Percentiles rank a stretch among this genome's conserved stretches.
Evolutionary conservation across 257 asterid genomes (phyloP).

Genomic region (Leonotis leonurus): DNA sequence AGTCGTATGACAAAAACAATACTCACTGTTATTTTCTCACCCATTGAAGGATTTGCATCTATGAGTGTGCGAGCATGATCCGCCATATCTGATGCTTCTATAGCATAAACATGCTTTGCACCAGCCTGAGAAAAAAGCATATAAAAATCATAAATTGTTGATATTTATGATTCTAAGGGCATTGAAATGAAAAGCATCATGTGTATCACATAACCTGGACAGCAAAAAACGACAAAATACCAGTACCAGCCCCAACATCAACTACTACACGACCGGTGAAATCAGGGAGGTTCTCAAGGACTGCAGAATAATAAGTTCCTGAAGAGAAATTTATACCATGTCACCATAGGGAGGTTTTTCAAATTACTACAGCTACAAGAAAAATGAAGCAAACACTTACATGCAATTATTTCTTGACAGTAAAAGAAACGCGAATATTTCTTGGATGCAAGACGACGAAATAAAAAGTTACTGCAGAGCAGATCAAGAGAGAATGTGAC

Average conservation of each 20-base stretch:
- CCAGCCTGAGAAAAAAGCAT: slow-evolving; percentile 57
- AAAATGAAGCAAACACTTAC: slow-evolving; percentile 2
- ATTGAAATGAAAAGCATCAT: slow-evolving; percentile 8
- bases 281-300: slow-evolving; percentile 87
- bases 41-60: slow-evolving; percentile 75
- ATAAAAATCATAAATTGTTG: slow-evolving; percentile 14
- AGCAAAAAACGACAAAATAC: slow-evolving; percentile 95
- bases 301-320: slow-evolving; percentile 98
- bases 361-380: background rate
- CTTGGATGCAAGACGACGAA: slow-evolving; percentile 3
- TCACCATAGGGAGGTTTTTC: slow-evolving; percentile 14
- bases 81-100: slow-evolving; percentile 99
- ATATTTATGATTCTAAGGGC: slow-evolving; percentile 14
- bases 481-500: slow-evolving; percentile 28
- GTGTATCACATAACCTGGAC: slow-evolving; percentile 67
- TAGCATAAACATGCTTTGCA: slow-evolving; percentile 97
- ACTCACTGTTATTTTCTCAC: slow-evolving; percentile 77
- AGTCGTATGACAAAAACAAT: background rate
- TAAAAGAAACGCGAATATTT: background rate
- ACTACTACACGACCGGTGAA: slow-evolving; percentile 77
- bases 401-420: background rate
- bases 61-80: slow-evolving; percentile 81
- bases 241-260: slow-evolving; percentile 99
- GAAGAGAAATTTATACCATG: slow-evolving; percentile 24
- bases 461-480: background rate